These are phyloP conservation scores for Apiospora malaysiana DNA, from an alignment of 2,329 filamentous ascomycete genomes.

Conservation along the genomic window DNA sequence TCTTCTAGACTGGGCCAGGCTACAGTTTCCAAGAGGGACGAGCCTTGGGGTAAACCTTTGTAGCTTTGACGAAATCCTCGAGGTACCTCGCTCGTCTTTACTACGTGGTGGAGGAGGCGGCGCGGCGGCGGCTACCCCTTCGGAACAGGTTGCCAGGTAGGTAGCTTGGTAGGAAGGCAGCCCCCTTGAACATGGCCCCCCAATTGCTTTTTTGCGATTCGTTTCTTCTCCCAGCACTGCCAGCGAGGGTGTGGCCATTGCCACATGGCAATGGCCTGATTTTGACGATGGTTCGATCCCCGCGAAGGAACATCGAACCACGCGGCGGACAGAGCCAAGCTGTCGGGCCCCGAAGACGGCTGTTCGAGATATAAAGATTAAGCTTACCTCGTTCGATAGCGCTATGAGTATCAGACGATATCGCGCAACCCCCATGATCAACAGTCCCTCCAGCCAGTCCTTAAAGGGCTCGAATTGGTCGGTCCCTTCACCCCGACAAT, in stretches of 20 bases:
- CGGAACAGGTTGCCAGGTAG: background rate
- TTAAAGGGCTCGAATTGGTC: slow-evolving; percentile 5
- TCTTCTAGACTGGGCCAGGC: background rate
- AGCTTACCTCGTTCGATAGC: slow-evolving; percentile 19
- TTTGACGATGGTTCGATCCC: slow-evolving; percentile 21
- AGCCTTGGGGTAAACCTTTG: background rate
- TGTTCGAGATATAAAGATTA: slow-evolving; percentile 18
- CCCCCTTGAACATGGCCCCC: background rate
- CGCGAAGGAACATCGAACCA: slow-evolving; percentile 15
- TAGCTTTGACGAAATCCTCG: background rate
- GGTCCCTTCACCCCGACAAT: background rate
- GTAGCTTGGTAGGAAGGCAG: background rate
- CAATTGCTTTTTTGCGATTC: background rate
- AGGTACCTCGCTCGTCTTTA: background rate
- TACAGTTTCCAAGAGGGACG: background rate
- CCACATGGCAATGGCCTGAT: slow-evolving; percentile 27
- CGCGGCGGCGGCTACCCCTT: background rate
- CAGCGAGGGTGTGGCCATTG: background rate
- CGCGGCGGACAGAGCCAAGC: slow-evolving; percentile 13
- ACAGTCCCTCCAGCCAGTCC: background rate
- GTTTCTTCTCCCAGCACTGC: slow-evolving; percentile 7
- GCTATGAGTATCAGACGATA: slow-evolving; percentile 17
- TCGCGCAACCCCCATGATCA: background rate
- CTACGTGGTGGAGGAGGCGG: background rate
- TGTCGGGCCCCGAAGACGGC: slow-evolving; percentile 14